Conservation (phyloP, 768 basidiomycete genomes). For the Leccinum truebloodii region DNA sequence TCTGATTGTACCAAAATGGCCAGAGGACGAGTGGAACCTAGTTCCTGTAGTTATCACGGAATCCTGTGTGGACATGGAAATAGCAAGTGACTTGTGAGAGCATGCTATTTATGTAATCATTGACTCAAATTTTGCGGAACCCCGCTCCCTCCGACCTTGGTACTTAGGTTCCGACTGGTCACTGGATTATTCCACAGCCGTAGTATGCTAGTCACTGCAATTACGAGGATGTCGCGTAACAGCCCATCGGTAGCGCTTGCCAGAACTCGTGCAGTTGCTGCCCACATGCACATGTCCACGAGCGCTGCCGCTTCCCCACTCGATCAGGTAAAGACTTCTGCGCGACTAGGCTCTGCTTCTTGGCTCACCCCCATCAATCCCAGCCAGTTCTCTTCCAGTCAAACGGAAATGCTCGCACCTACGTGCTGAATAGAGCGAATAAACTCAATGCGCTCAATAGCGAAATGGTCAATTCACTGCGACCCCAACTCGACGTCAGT, state of each 20-base stretch:
- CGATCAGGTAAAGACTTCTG: slow-evolving; percentile 25
- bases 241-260: slow-evolving; percentile 27
- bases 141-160: background rate
- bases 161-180: background rate
- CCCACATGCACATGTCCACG: slow-evolving; percentile 43
- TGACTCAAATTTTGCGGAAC: slow-evolving; percentile 12
- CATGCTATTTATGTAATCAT: slow-evolving; percentile 16
- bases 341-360: background rate
- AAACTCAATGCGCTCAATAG: slow-evolving; percentile 84
- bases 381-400: slow-evolving; percentile 69
- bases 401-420: slow-evolving; percentile 60
- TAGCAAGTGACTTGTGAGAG: background rate
- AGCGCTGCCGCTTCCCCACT: slow-evolving; percentile 9
- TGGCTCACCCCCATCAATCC: slow-evolving; percentile 22
- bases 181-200: background rate
- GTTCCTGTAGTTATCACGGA: slow-evolving; percentile 42
- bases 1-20: slow-evolving; percentile 66
- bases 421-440: slow-evolving; percentile 74
- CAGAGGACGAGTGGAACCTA: slow-evolving; percentile 51
- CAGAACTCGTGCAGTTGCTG: slow-evolving; percentile 33
- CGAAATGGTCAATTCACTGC: slow-evolving; percentile 72
- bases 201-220: slow-evolving; percentile 30
- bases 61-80: slow-evolving; percentile 16
- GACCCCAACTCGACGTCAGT: slow-evolving; percentile 74
- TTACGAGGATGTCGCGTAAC: slow-evolving; percentile 34